These are phyloP conservation scores for Arabis alpina DNA, from an alignment of 345 rosid species.

Conservation along the genomic window DNA sequence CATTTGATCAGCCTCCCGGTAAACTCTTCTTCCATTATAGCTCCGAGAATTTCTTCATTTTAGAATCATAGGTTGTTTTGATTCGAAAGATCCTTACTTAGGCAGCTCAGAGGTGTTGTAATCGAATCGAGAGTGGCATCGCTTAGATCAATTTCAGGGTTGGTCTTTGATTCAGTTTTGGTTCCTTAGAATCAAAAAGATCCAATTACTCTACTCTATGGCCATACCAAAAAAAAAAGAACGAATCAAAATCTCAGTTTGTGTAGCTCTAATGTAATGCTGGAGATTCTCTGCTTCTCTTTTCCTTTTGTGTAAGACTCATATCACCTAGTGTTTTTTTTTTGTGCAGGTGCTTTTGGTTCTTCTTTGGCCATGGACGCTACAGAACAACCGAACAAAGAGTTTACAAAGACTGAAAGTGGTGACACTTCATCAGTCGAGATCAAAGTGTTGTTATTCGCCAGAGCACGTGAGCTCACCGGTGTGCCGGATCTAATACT, in stretches of 20 bases:
- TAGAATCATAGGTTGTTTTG: too few relatives aligned
- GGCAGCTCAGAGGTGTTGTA: neutral
- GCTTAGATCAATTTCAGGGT: too few relatives aligned
- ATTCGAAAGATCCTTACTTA: too few relatives aligned
- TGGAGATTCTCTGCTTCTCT: neutral
- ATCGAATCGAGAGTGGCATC: neutral
- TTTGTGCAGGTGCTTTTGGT: constrained; percentile 16
- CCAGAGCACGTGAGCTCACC: constrained; percentile 83
- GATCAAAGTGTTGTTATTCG: constrained; percentile 80
- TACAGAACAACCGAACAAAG: constrained; percentile 14
- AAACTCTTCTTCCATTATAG: too few relatives aligned
- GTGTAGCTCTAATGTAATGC: too few relatives aligned
- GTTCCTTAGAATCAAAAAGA: neutral
- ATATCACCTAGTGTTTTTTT: neutral
- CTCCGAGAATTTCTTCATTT: too few relatives aligned
- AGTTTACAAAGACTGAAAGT: constrained; percentile 20
- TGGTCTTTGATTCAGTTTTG: too few relatives aligned
- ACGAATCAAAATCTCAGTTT: too few relatives aligned
- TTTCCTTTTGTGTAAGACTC: neutral
- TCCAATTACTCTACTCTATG: neutral
- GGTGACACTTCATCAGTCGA: constrained; percentile 44
- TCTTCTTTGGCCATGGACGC: constrained; percentile 29
- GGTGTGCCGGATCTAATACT: constrained; percentile 59
- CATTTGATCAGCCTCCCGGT: too few relatives aligned
- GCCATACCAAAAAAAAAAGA: too few relatives aligned